phyloP scores from a whole-genome alignment of 129 eudicot genomes.

The Kitagawia praeruptora region DNA sequence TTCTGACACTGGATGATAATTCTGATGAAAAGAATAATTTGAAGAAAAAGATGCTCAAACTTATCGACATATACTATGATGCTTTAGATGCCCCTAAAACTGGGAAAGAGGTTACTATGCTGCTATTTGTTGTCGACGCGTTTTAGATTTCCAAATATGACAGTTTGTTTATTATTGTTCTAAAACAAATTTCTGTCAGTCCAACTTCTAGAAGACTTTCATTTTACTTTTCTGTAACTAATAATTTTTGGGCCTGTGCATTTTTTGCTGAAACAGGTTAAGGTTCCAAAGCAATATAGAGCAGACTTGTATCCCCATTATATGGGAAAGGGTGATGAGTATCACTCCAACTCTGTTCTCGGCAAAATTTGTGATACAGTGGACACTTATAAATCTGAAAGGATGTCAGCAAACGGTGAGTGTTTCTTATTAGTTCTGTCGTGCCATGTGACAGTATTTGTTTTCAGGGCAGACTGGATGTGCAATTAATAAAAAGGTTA shows the following conservation, averaged over 20 bases:
- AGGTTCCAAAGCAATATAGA: constrained; percentile 25
- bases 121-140: not conserved
- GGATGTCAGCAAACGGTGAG: constrained; percentile 30
- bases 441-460: not conserved
- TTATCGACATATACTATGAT: constrained; percentile 72
- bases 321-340: constrained; percentile 34
- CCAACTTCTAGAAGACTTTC: not conserved
- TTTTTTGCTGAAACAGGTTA: constrained; percentile 38
- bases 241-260: not conserved
- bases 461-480: not conserved
- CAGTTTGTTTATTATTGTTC: not conserved
- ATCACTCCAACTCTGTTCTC: constrained; percentile 51
- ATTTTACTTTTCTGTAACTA: not conserved
- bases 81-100: constrained; percentile 90
- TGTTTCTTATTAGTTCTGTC: not conserved
- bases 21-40: constrained; percentile 18
- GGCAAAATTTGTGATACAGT: constrained; percentile 51
- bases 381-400: constrained; percentile 15
- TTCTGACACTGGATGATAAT: constrained; percentile 38
- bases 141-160: not conserved
- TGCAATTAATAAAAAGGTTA: too few species aligned
- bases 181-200: not conserved
- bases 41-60: constrained; percentile 29
- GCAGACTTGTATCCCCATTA: constrained; percentile 52
- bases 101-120: constrained; percentile 53